Evolutionary conservation across 2,329 filamentous ascomycete species (phyloP).

Genomic region (Hymenoscyphus albidus): DNA sequence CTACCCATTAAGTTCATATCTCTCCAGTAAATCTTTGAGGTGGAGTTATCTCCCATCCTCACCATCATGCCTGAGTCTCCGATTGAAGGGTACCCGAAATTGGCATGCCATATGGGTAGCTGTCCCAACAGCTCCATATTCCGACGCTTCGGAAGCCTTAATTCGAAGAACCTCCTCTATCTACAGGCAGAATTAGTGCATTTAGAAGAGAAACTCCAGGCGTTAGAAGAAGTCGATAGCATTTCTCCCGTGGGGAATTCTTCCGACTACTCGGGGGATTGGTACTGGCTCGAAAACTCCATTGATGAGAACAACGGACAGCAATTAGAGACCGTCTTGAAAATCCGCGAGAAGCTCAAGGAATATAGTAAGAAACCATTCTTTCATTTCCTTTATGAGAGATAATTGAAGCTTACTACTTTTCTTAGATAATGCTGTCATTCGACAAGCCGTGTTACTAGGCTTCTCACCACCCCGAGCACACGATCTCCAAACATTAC

Average conservation of each 20-base stretch:
- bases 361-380: constrained; percentile 2
- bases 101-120: constrained; percentile 5
- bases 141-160: constrained; percentile 10
- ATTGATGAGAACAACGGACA: background rate
- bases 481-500: constrained; percentile 1
- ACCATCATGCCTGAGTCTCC: background rate
- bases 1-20: background rate
- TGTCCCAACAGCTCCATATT: constrained; percentile 5
- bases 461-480: background rate
- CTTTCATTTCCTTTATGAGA: background rate
- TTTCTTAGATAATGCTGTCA: background rate
- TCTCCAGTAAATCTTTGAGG: background rate
- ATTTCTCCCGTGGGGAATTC: background rate
- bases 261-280: constrained; percentile 10
- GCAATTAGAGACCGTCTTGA: constrained; percentile 10
- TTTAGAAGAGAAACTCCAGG: constrained; percentile 9
- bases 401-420: background rate
- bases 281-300: constrained; percentile 12
- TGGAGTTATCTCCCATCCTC: background rate
- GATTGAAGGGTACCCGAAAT: constrained; percentile 7
- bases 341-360: constrained; percentile 5
- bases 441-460: background rate
- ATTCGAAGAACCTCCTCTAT: constrained; percentile 11
- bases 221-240: background rate
- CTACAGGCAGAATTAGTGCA: constrained; percentile 14